Evolutionary conservation across 345 rosid genomes (phyloP).

Genomic region (Eutrema heterophyllum): DNA sequence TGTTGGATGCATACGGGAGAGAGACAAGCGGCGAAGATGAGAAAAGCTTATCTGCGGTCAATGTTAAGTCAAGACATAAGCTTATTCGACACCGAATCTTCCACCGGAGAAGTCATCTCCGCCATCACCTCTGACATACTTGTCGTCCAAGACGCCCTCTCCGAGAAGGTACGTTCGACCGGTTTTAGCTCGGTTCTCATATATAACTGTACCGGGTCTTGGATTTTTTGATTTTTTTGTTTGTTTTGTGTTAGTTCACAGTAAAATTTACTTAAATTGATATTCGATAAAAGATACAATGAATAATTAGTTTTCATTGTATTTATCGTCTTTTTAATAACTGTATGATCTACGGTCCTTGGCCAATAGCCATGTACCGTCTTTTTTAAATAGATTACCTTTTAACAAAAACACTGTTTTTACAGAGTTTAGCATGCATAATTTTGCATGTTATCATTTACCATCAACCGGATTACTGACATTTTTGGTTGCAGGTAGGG

Average conservation of each 20-base stretch:
- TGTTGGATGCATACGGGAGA: slow-evolving; percentile 99
- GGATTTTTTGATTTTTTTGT: too few relatives aligned
- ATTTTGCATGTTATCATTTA: neutral
- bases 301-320: neutral
- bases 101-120: slow-evolving; percentile 86
- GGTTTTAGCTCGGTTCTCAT: too few relatives aligned
- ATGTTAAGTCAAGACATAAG: slow-evolving; percentile 88
- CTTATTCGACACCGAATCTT: slow-evolving; percentile 82
- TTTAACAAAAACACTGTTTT: too few relatives aligned
- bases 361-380: too few relatives aligned
- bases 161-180: slow-evolving; percentile 58
- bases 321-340: too few relatives aligned
- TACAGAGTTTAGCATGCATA: neutral
- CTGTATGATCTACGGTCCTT: too few relatives aligned
- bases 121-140: slow-evolving; percentile 84
- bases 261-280: neutral
- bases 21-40: slow-evolving; percentile 87
- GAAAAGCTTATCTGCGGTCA: slow-evolving; percentile 76
- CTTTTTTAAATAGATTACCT: too few relatives aligned
- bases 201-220: too few relatives aligned
- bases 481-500: slow-evolving; percentile 52
- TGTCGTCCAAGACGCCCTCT: slow-evolving; percentile 89
- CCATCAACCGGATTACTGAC: neutral
- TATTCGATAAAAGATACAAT: neutral
- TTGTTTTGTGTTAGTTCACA: neutral